Conservation (phyloP, 2,329 filamentous ascomycete genomes). For the Mycosphaerella arachidis region DNA sequence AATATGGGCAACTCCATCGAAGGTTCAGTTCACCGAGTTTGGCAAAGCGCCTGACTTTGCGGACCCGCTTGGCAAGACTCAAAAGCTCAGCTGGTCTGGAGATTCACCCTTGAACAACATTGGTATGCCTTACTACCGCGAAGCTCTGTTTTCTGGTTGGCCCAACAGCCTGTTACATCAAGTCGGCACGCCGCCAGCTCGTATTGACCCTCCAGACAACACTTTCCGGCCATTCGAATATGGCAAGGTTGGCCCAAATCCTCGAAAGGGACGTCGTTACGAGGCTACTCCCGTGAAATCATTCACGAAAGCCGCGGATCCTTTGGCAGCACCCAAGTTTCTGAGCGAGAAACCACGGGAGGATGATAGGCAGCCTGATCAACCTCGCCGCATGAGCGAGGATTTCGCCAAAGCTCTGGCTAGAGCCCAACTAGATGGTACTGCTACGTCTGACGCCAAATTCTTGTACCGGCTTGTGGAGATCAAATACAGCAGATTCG, state of each 20-base stretch:
- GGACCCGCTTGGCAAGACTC: slow-evolving; percentile 56
- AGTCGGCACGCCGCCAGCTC: slow-evolving; percentile 73
- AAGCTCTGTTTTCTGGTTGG: slow-evolving; percentile 83
- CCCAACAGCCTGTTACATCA: slow-evolving; percentile 79
- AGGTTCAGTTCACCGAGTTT: slow-evolving; percentile 81
- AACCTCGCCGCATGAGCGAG: slow-evolving; percentile 42
- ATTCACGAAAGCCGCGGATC: slow-evolving; percentile 53
- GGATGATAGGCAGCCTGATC: slow-evolving; percentile 42
- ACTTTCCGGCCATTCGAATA: slow-evolving; percentile 68
- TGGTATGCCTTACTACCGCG: slow-evolving; percentile 91
- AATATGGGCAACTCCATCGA: slow-evolving; percentile 81
- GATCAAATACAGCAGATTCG: slow-evolving; percentile 98
- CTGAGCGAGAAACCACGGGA: slow-evolving; percentile 82
- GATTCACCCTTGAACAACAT: slow-evolving; percentile 79
- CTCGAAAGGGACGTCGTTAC: slow-evolving; percentile 68
- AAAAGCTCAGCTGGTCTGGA: slow-evolving; percentile 39
- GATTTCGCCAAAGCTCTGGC: slow-evolving; percentile 63
- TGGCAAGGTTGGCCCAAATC: slow-evolving; percentile 46
- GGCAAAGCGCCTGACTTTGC: slow-evolving; percentile 73
- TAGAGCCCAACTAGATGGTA: slow-evolving; percentile 64
- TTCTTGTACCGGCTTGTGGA: slow-evolving; percentile 90
- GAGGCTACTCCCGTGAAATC: slow-evolving; percentile 57
- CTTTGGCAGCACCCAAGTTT: slow-evolving; percentile 79
- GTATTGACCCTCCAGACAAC: slow-evolving; percentile 66
- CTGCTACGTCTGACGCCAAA: slow-evolving; percentile 74